Evolutionary conservation across 352 stramenopile genomes (phyloP), one percentile per base, ranked within the genome.

Genomic region (Globisporangium recalcitrans): DNA sequence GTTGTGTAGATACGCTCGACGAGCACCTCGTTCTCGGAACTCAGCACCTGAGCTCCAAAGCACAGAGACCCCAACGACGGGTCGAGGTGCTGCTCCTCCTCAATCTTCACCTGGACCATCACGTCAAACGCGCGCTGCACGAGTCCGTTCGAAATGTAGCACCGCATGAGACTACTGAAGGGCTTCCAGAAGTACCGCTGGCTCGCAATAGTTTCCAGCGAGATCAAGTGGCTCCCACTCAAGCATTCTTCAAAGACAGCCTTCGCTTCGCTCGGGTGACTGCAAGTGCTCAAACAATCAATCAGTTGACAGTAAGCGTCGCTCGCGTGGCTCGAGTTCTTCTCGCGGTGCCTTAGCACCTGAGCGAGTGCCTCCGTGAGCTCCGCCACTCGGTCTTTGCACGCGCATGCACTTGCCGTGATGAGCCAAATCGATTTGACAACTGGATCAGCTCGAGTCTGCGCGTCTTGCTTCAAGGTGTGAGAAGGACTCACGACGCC

Each of bases 191-290:
- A 74, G 48, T 72, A 46, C 21, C 58, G 47, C 8, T 70, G 51
- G 22, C 40, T 60, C 13, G 67, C 69, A 31, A 80, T 77, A 0
- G 54, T 40, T n/a, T 61, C 70, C 1, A 85, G 63, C 6, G 68
- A 72, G 6, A 71, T 16, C 10, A 80, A 36, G 24, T 62, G 44
- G 34, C 65, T 69, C 13, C 60, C 66, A 11, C 70, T 68, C 9
- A 85, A 49, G 22, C 70, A 85, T 34, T 80, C 75, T 52, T 80
- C 70, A 27, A 82, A 83, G n/a, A 82, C 72, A 10, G 68, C 65
- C 52, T 82, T 80, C 26, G 73, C 68, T 42, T 85, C 77, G 27
- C 70, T 71, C 5, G 69, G 56, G 40, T 83, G 77, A 1, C 68
- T 62, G 21, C 77, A 85, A 16, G 51, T 24, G 11, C 63, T 62